phyloP scores from a whole-genome alignment of 2,329 filamentous ascomycete species.

The Xylariaceae sp. region DNA sequence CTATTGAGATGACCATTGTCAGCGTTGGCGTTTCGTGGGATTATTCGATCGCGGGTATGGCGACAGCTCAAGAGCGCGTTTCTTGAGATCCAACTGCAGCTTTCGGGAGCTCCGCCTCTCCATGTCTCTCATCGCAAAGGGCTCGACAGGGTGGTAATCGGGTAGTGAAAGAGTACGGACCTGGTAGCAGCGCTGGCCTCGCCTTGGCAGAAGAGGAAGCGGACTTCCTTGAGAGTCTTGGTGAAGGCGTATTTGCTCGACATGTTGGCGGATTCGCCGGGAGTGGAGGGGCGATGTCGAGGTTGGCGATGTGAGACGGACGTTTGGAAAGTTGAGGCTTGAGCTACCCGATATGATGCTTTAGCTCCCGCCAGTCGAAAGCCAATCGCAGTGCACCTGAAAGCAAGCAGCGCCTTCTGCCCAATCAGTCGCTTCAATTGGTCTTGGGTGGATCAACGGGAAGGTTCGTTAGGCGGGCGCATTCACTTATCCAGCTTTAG shows the following conservation, averaged over 20 bases:
- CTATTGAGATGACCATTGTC: constrained; percentile 41
- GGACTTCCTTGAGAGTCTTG: constrained; percentile 85
- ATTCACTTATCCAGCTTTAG: too few species aligned
- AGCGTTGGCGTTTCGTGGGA: constrained; percentile 1
- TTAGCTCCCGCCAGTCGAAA: constrained; percentile 1
- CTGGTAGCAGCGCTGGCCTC: constrained; percentile 85
- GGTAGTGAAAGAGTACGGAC: constrained; percentile 47
- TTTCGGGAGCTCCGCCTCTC: too few species aligned
- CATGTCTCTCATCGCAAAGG: too few species aligned
- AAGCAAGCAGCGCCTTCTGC: constrained; percentile 1
- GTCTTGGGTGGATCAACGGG: not conserved
- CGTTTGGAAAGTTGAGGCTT: constrained; percentile 12
- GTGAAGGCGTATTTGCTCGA: constrained; percentile 89
- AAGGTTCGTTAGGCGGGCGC: not conserved
- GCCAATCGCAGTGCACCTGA: constrained; percentile 6
- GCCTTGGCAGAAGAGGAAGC: constrained; percentile 94
- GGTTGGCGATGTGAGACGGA: constrained; percentile 23
- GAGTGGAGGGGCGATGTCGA: constrained; percentile 9
- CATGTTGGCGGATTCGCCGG: constrained; percentile 53
- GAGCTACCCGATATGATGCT: not conserved
- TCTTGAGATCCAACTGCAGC: too few species aligned
- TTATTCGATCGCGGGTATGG: too few species aligned
- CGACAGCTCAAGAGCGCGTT: too few species aligned
- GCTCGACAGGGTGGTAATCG: too few species aligned
- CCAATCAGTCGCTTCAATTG: constrained; percentile 8